These are phyloP conservation scores for Ceratobasidium sp. DNA, from an alignment of 1,284 basidiomycete species.

Conservation along the genomic window DNA sequence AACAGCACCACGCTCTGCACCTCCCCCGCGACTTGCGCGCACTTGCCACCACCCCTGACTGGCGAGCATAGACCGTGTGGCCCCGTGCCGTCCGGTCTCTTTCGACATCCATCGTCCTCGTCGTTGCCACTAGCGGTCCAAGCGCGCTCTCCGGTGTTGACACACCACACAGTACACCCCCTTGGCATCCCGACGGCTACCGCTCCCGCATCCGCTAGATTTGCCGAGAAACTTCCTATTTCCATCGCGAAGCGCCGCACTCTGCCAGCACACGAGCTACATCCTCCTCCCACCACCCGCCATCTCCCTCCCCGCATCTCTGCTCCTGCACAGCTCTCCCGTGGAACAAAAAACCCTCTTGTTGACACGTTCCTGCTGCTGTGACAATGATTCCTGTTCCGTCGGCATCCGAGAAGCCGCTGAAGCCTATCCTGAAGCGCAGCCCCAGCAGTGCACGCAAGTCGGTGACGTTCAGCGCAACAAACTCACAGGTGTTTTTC, in stretches of 20 bases:
- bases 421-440: conserved; percentile 27
- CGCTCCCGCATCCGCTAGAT: neutral
- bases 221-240: conserved; percentile 21
- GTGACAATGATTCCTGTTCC: conserved; percentile 7
- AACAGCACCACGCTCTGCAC: neutral
- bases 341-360: neutral
- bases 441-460: conserved; percentile 4
- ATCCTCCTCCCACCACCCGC: conserved; percentile 11
- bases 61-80: conserved; percentile 11
- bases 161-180: neutral
- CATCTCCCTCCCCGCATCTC: neutral
- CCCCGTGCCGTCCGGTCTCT: neutral
- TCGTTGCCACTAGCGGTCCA: neutral
- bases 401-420: conserved; percentile 6
- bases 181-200: neutral
- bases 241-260: conserved; percentile 23
- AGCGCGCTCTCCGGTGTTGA: neutral
- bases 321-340: neutral
- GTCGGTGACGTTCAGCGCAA: conserved; percentile 28
- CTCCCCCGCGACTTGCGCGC: neutral
- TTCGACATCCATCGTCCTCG: neutral
- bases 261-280: conserved; percentile 20
- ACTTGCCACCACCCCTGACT: neutral
- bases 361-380: neutral
- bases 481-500: conserved; percentile 34